Evolutionary conservation across 2,329 filamentous ascomycete species (phyloP).

Genomic region (Scedosporium boydii): DNA sequence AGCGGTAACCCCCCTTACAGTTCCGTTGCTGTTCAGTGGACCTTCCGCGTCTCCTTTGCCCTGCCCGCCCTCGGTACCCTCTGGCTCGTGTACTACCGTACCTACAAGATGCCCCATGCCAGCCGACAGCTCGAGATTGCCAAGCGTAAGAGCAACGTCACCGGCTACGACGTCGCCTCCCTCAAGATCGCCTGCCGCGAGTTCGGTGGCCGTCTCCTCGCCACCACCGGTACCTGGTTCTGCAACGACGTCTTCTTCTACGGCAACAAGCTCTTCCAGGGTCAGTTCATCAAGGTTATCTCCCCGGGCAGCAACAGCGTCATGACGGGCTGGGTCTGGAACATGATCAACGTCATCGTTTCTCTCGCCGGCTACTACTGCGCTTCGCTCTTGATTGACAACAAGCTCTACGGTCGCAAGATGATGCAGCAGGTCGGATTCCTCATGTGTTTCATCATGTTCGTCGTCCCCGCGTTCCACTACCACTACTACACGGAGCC

Average conservation of each 20-base stretch:
- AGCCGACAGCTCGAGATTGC: slow-evolving; percentile 71
- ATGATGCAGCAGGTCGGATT: slow-evolving; percentile 95
- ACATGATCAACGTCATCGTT: slow-evolving; percentile 81
- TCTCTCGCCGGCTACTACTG: slow-evolving; percentile 83
- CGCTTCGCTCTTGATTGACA: slow-evolving; percentile 82
- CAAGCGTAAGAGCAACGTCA: slow-evolving; percentile 81
- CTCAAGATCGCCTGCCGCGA: slow-evolving; percentile 68
- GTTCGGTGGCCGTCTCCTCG: slow-evolving; percentile 79
- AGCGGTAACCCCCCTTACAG: slow-evolving; percentile 56
- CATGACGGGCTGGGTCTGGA: slow-evolving; percentile 86
- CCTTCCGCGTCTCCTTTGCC: slow-evolving; percentile 86
- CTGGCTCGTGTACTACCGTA: slow-evolving; percentile 94
- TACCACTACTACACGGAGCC: slow-evolving; percentile 71
- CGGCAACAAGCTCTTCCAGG: slow-evolving; percentile 96
- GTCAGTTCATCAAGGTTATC: slow-evolving; percentile 78
- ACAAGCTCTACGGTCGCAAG: slow-evolving; percentile 93
- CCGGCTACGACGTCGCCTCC: slow-evolving; percentile 84
- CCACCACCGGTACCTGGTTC: slow-evolving; percentile 86
- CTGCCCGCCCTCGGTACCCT: slow-evolving; percentile 83
- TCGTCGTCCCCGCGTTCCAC: slow-evolving; percentile 82
- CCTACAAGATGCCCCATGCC: slow-evolving; percentile 85
- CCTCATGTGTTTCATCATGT: slow-evolving; percentile 86
- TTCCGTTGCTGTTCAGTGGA: slow-evolving; percentile 70
- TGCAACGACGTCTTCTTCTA: slow-evolving; percentile 99
- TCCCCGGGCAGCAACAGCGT: slow-evolving; percentile 60